phyloP scores from a whole-genome alignment of 805 yeast species.

The Ascoidea asiatica region DNA sequence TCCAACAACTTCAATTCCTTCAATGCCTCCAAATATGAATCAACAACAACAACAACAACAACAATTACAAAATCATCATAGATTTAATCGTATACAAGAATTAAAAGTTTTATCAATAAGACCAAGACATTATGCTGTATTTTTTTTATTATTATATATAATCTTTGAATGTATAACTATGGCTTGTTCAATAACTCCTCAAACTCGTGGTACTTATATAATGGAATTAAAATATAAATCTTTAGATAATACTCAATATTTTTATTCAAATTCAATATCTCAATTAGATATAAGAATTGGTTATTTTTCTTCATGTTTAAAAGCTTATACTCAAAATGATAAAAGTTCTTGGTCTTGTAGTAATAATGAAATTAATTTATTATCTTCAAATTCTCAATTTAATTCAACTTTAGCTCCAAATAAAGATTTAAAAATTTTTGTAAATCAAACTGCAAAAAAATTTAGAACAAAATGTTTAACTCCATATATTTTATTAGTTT shows the following conservation, averaged over 20 bases:
- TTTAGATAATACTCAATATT: conserved; percentile 8
- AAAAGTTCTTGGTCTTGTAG: conserved; percentile 8
- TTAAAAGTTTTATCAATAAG: conserved; percentile 5
- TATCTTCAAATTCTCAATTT: conserved; percentile 4
- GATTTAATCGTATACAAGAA: not conserved
- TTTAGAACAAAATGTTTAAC: conserved; percentile 10
- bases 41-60: too few species aligned
- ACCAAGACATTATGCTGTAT: conserved; percentile 9
- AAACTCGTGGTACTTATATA: conserved; percentile 7
- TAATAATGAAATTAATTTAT: conserved; percentile 4
- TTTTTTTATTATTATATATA: conserved; percentile 9
- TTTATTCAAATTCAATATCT: conserved; percentile 4
- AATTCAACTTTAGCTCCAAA: conserved; percentile 8
- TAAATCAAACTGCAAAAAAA: conserved; percentile 8
- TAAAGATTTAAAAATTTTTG: conserved; percentile 7
- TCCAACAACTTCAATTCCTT: too few species aligned
- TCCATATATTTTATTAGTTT: conserved; percentile 9
- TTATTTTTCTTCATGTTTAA: conserved; percentile 9
- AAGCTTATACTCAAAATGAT: conserved; percentile 1
- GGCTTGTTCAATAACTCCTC: conserved; percentile 7
- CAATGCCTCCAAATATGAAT: too few species aligned
- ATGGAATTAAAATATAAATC: conserved; percentile 8
- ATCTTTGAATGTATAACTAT: conserved; percentile 10
- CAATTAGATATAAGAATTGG: conserved; percentile 9
- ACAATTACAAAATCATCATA: too few species aligned